Percentiles rank a stretch among this genome's conserved stretches.
Conservation (phyloP, 2,329 filamentous ascomycete species). For the Cercospora nicotianae region DNA sequence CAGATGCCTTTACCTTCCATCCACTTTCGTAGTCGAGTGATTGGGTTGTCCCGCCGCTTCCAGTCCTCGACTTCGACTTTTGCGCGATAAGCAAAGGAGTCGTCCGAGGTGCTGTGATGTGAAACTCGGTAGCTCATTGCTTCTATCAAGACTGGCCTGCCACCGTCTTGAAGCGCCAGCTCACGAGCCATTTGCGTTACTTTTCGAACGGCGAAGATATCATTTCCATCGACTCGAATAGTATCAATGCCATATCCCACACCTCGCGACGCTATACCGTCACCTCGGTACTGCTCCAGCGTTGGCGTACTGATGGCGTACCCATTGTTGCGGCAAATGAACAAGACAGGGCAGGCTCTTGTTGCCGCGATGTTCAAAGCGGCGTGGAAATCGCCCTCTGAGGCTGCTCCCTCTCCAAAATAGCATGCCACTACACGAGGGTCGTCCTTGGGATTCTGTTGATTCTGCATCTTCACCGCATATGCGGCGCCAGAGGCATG, state of each 20-base stretch:
- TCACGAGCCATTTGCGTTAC: slow-evolving; percentile 74
- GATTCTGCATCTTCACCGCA: slow-evolving; percentile 76
- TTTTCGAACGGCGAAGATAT: slow-evolving; percentile 84
- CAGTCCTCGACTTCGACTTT: slow-evolving; percentile 92
- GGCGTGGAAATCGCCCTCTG: slow-evolving; percentile 88
- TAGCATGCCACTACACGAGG: slow-evolving; percentile 75
- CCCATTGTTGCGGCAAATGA: slow-evolving; percentile 90
- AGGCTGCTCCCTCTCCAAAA: slow-evolving; percentile 88
- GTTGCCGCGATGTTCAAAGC: slow-evolving; percentile 90
- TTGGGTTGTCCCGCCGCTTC: slow-evolving; percentile 86
- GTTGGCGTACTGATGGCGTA: slow-evolving; percentile 90
- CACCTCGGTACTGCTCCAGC: slow-evolving; percentile 85
- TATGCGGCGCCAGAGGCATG: slow-evolving; percentile 87
- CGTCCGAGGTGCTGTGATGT: slow-evolving; percentile 94
- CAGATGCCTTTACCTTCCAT: slow-evolving; percentile 80
- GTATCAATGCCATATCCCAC: slow-evolving; percentile 94
- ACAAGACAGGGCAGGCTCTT: slow-evolving; percentile 80
- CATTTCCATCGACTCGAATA: slow-evolving; percentile 89
- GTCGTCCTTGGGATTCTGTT: slow-evolving; percentile 67
- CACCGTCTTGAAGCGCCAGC: slow-evolving; percentile 77
- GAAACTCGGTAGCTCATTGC: slow-evolving; percentile 98
- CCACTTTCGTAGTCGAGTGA: slow-evolving; percentile 83
- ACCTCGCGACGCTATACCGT: slow-evolving; percentile 83
- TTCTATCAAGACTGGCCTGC: slow-evolving; percentile 82
- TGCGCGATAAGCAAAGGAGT: slow-evolving; percentile 93